phyloP scores from a whole-genome alignment of 192 early-diverging fungal genomes.

The Coemansia sp. region DNA sequence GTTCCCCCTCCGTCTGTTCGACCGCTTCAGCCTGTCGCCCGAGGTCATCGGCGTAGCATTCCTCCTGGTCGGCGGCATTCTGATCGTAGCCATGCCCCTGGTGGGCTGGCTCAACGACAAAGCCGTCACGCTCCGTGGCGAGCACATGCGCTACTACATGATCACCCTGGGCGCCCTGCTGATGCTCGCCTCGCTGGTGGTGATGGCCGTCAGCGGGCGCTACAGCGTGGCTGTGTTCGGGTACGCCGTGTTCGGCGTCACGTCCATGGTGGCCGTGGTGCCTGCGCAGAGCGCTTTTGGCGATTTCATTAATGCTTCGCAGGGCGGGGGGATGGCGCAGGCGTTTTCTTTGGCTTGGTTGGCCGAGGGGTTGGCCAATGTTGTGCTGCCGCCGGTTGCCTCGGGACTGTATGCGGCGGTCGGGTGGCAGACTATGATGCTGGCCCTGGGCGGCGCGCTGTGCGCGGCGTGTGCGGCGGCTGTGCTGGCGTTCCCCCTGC shows the following conservation, averaged over 20 bases:
- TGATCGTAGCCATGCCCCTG: conserved; percentile 41
- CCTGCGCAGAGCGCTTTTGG: conserved; percentile 53
- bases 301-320: conserved; percentile 42
- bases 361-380: conserved; percentile 48
- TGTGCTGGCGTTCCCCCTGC: conserved; percentile 29
- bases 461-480: conserved; percentile 22
- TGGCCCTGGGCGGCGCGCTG: conserved; percentile 35
- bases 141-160: conserved; percentile 47
- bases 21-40: conserved; percentile 43
- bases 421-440: conserved; percentile 36
- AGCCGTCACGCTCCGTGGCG: conserved; percentile 22
- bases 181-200: conserved; percentile 24
- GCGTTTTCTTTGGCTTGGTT: conserved; percentile 48
- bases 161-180: conserved; percentile 22
- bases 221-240: conserved; percentile 39
- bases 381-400: conserved; percentile 34
- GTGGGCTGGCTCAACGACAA: conserved; percentile 37
- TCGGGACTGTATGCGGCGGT: conserved; percentile 23
- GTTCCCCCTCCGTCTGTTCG: conserved; percentile 39
- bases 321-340: conserved; percentile 44
- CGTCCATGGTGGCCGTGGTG: conserved; percentile 41
- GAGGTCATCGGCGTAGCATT: conserved; percentile 40
- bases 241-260: conserved; percentile 42
- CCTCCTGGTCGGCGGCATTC: conserved; percentile 40
- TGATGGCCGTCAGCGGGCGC: conserved; percentile 23